phyloP scores from a whole-genome alignment of 2,329 filamentous ascomycete genomes.

The Ophiocordyceps camponoti-floridani region DNA sequence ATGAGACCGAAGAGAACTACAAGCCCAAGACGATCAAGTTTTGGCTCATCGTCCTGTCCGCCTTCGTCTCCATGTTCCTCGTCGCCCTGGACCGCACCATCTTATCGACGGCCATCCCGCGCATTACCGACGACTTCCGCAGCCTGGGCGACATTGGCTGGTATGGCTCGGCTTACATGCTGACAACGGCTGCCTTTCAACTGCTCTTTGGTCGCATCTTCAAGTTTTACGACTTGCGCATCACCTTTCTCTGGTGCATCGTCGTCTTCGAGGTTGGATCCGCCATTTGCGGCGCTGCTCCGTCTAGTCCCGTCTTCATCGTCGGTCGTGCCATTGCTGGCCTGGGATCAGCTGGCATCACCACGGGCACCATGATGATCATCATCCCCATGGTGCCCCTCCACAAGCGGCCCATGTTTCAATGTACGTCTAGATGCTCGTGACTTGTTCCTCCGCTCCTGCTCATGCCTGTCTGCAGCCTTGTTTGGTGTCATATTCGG shows the following conservation, averaged over 20 bases:
- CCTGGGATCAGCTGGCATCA: constrained; percentile 29
- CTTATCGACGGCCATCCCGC: constrained; percentile 31
- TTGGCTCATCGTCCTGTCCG: constrained; percentile 34
- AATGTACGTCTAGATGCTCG: not conserved
- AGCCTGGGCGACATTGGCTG: constrained; percentile 32
- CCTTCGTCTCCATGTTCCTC: constrained; percentile 36
- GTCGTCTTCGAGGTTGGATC: constrained; percentile 26
- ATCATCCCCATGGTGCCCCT: constrained; percentile 33
- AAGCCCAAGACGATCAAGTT: constrained; percentile 34
- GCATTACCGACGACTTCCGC: constrained; percentile 27
- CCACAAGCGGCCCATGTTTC: constrained; percentile 23
- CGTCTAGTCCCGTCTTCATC: constrained; percentile 28
- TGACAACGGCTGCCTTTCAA: constrained; percentile 30
- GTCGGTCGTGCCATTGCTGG: constrained; percentile 33
- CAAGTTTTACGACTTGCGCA: constrained; percentile 30
- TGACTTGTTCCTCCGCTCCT: not conserved
- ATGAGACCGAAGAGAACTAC: constrained; percentile 22
- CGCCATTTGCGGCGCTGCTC: constrained; percentile 24
- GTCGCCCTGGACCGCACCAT: constrained; percentile 37
- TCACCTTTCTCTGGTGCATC: constrained; percentile 22
- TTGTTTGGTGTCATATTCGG: constrained; percentile 38
- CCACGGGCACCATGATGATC: constrained; percentile 27
- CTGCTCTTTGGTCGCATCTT: constrained; percentile 31
- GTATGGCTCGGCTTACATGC: constrained; percentile 31
- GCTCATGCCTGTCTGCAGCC: constrained; percentile 6